These are phyloP conservation scores for Parmelia sp. DNA, from an alignment of 495 filamentous ascomycete genomes.

Conservation along the genomic window DNA sequence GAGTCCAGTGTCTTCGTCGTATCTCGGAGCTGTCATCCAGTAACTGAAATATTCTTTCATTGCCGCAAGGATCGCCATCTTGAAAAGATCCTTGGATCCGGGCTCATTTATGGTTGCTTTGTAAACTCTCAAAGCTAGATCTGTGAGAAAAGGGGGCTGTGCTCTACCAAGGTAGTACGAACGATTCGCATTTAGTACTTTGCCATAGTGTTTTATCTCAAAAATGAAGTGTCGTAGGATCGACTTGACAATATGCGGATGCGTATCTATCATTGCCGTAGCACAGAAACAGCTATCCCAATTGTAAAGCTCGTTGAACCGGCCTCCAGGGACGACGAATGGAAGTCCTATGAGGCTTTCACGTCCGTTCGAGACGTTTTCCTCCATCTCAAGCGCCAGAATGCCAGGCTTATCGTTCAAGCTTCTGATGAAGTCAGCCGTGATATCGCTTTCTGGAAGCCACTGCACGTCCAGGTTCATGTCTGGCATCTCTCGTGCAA, in stretches of 20 bases:
- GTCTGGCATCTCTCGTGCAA: constrained; percentile 69
- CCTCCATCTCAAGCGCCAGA: constrained; percentile 83
- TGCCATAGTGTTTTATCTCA: constrained; percentile 95
- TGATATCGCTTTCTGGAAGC: constrained; percentile 62
- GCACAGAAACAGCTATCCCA: constrained; percentile 99
- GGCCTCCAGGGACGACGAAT: constrained; percentile 90
- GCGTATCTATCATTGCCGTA: constrained; percentile 75
- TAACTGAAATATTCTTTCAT: constrained; percentile 96
- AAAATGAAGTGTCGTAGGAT: constrained; percentile 97
- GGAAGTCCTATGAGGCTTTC: constrained; percentile 70
- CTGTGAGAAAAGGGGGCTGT: constrained; percentile 93
- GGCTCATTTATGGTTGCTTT: constrained; percentile 79
- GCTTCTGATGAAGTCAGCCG: constrained; percentile 62
- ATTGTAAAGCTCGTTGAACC: constrained; percentile 95
- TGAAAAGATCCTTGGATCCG: constrained; percentile 69
- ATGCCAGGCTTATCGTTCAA: constrained; percentile 84
- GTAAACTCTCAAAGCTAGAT: constrained; percentile 89
- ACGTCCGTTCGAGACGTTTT: constrained; percentile 50
- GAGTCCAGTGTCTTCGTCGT: constrained; percentile 74
- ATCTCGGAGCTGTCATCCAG: constrained; percentile 75
- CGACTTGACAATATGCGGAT: constrained; percentile 74
- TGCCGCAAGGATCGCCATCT: constrained; percentile 71
- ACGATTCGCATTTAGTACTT: constrained; percentile 93
- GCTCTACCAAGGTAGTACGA: constrained; percentile 91
- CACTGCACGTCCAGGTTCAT: constrained; percentile 78